phyloP scores from a whole-genome alignment of 495 filamentous ascomycete genomes.

The Tuber aestivum region DNA sequence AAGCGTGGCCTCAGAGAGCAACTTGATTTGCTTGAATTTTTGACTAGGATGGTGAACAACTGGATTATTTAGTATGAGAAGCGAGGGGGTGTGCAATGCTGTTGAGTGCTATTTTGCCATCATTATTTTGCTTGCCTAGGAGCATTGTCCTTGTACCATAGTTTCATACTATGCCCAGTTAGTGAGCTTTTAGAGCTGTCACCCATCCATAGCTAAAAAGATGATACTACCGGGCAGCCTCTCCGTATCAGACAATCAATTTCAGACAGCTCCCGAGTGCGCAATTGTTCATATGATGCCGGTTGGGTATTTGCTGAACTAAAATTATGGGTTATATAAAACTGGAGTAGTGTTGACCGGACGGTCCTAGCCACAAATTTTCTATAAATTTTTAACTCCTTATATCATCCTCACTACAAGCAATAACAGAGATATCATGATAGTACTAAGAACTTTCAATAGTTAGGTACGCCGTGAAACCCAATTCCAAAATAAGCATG shows the following conservation, averaged over 20 bases:
- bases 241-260: neutral
- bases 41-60: conserved; percentile 25
- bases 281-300: neutral
- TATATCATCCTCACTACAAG: neutral
- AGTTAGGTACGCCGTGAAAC: neutral
- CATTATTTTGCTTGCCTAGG: no score
- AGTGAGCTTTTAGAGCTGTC: neutral
- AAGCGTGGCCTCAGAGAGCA: conserved; percentile 21
- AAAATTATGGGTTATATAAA: no score
- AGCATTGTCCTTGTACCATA: neutral
- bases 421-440: no score
- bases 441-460: no score
- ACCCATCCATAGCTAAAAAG: neutral
- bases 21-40: conserved; percentile 31
- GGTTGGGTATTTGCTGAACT: neutral
- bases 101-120: neutral
- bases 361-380: no score
- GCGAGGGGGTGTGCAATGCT: neutral
- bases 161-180: neutral
- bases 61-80: conserved; percentile 24
- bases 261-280: neutral
- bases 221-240: neutral
- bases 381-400: neutral
- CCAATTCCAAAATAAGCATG: neutral
- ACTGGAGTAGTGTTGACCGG: no score